Evolutionary conservation across 2,329 filamentous ascomycete genomes (phyloP).

Genomic region (Zasmidium citrigriseum): DNA sequence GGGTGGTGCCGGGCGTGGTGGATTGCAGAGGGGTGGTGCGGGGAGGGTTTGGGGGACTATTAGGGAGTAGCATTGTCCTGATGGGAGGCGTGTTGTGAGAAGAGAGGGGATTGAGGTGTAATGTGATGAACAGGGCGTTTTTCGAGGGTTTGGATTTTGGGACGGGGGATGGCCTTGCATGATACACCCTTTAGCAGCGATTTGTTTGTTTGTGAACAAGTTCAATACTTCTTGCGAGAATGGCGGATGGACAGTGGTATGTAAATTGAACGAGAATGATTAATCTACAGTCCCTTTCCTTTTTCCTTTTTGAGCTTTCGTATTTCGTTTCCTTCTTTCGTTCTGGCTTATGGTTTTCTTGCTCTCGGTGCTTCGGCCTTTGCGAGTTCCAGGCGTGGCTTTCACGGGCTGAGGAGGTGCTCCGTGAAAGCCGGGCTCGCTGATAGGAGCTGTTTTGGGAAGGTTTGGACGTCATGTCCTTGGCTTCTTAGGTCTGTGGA

Average conservation of each 20-base stretch:
- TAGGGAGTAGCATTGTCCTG: conserved; percentile 14
- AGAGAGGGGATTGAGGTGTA: not conserved
- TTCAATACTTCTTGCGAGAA: not conserved
- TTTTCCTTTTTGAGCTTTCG: no score
- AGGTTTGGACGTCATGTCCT: not conserved
- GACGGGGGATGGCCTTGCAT: no score
- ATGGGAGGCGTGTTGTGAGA: not conserved
- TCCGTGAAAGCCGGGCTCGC: not conserved
- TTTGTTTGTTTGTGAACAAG: no score
- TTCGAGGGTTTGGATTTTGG: not conserved
- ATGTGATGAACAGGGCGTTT: not conserved
- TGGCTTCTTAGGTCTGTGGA: no score
- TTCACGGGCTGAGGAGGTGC: not conserved
- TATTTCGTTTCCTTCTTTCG: no score
- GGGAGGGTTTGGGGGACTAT: conserved; percentile 23
- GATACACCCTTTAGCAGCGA: not conserved
- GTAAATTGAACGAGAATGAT: not conserved
- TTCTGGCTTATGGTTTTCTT: no score
- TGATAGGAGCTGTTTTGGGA: not conserved
- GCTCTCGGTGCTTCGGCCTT: not conserved
- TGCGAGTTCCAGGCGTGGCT: not conserved
- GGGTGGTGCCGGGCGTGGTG: conserved; percentile 14
- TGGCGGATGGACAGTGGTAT: not conserved
- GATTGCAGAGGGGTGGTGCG: conserved; percentile 9
- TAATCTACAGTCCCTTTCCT: no score